Conservation (phyloP, 805 yeast species). For the Trichomonascus vanleenenianus region DNA sequence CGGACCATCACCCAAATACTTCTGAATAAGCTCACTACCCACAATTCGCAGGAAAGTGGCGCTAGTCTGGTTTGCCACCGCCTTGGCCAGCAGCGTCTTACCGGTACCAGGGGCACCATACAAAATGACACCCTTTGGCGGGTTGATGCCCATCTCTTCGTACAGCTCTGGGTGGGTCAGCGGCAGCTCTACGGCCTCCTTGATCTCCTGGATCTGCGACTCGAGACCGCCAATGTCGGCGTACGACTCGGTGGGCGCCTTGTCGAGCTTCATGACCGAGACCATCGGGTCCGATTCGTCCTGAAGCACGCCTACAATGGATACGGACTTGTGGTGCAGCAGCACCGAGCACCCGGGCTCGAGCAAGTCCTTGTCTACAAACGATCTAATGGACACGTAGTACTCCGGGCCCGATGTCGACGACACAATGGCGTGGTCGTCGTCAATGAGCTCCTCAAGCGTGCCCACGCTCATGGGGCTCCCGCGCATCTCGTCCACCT, state of each 20-base stretch:
- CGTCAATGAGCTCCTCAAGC: slow-evolving; percentile 93
- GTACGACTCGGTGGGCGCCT: slow-evolving; percentile 93
- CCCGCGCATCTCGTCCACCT: slow-evolving; percentile 92
- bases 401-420: slow-evolving; percentile 95
- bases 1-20: slow-evolving; percentile 97
- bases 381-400: slow-evolving; percentile 89
- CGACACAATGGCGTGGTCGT: slow-evolving; percentile 97
- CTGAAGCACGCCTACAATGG: slow-evolving; percentile 95
- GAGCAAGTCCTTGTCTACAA: slow-evolving; percentile 90
- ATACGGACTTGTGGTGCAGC: slow-evolving; percentile 90
- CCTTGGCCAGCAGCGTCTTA: slow-evolving; percentile 89
- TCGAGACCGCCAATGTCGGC: slow-evolving; percentile 98
- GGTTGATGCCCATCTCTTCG: slow-evolving; percentile 98
- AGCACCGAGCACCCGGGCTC: slow-evolving; percentile 97
- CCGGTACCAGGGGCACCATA: slow-evolving; percentile 99
- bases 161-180: slow-evolving; percentile 93
- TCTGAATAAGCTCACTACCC: slow-evolving; percentile 94
- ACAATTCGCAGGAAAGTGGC: slow-evolving; percentile 95
- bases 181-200: slow-evolving; percentile 94
- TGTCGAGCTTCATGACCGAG: slow-evolving; percentile 94
- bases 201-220: slow-evolving; percentile 92
- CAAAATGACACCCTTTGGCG: slow-evolving; percentile 94
- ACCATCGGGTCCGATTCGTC: slow-evolving; percentile 99
- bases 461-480: slow-evolving; percentile 96
- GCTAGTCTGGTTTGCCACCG: slow-evolving; percentile 96